These are phyloP conservation scores for Phaffia australis DNA, from an alignment of 768 basidiomycete genomes.

Conservation along the genomic window DNA sequence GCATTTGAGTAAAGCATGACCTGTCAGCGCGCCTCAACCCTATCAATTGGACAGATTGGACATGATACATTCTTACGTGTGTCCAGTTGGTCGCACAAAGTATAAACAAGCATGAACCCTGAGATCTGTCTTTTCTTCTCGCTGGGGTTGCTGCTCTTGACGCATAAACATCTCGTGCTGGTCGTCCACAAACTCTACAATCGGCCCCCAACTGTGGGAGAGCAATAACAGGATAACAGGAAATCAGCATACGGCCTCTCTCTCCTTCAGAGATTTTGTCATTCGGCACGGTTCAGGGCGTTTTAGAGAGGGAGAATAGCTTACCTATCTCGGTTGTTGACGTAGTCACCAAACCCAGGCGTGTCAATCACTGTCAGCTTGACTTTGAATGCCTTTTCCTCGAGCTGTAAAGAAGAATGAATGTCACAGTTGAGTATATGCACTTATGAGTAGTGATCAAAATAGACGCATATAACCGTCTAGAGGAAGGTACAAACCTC, in stretches of 20 bases:
- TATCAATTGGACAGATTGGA: background rate
- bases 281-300: background rate
- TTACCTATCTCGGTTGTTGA: slow-evolving; percentile 93
- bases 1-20: no score
- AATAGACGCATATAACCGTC: background rate
- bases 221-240: background rate
- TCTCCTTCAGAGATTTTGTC: background rate
- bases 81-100: slow-evolving; percentile 91
- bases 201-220: slow-evolving; percentile 62
- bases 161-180: slow-evolving; percentile 92
- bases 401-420: slow-evolving; percentile 42
- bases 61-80: slow-evolving; percentile 56
- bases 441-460: background rate
- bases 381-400: slow-evolving; percentile 98
- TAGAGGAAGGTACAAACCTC: slow-evolving; percentile 41
- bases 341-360: slow-evolving; percentile 98
- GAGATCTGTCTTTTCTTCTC: slow-evolving; percentile 85
- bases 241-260: background rate
- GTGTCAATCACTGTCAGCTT: slow-evolving; percentile 99
- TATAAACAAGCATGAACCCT: slow-evolving; percentile 94
- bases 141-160: slow-evolving; percentile 97
- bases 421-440: background rate
- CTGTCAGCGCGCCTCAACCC: no score
- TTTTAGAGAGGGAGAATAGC: slow-evolving; percentile 10
- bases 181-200: slow-evolving; percentile 96